Percentiles rank a stretch among this genome's conserved stretches.
phyloP scores from a whole-genome alignment of 176 grass and related monocot genomes.

The Musa itinerans region DNA sequence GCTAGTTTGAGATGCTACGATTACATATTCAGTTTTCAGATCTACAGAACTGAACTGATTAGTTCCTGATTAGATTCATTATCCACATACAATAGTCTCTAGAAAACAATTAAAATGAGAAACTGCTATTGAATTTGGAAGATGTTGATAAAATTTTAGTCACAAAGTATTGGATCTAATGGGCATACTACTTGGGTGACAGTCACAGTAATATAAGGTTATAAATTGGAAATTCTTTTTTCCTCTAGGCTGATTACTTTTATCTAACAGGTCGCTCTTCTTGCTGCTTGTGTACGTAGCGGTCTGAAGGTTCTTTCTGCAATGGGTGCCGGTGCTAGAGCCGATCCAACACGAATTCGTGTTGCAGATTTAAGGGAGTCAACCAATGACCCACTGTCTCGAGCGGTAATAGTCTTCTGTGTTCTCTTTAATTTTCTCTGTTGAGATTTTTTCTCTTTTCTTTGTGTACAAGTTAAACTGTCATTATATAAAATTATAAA shows the following conservation, averaged over 20 bases:
- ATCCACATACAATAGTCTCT: not conserved
- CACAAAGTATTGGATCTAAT: too few species aligned
- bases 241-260: not conserved
- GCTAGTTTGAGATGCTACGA: too few species aligned
- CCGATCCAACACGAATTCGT: conserved; percentile 91
- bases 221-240: not conserved
- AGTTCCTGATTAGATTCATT: not conserved
- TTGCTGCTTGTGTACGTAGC: conserved; percentile 65
- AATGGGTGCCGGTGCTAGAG: conserved; percentile 92
- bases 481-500: not conserved
- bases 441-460: not conserved
- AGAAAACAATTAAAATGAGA: not conserved
- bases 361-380: conserved; percentile 92
- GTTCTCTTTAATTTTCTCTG: not conserved
- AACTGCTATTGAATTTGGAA: not conserved
- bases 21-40: not conserved
- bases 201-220: not conserved
- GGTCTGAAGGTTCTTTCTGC: conserved; percentile 79
- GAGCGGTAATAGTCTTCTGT: conserved; percentile 33
- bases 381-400: conserved; percentile 83
- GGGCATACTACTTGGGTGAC: too few species aligned
- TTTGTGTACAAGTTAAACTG: not conserved
- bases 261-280: conserved; percentile 59
- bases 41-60: not conserved
- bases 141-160: not conserved